Evolutionary conservation across 1,139 yeast genomes (phyloP), one percentile per base, ranked within the genome.

Genomic region (Yamadazyma sp.): DNA sequence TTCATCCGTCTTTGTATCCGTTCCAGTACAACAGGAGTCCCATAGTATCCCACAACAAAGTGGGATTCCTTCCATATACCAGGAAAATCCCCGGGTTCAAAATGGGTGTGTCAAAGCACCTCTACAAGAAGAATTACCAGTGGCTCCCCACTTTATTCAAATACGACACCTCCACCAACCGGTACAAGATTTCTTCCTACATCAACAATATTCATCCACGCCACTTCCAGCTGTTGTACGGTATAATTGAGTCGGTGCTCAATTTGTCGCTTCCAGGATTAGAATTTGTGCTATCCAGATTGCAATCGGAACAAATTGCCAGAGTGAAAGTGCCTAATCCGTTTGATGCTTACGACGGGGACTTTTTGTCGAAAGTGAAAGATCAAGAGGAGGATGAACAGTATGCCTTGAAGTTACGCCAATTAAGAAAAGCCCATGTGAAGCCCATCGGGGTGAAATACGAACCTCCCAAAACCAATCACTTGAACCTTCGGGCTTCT

Each of bases 1-100:
- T 70, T 4, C 74, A 70, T 44, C 76, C 76, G 7, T 68, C 74
- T 13, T 52, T 70, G 35, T 69, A 58, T 40, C 71, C 71, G 0
- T 47, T 69, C 6, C 61, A 57, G 33, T 70, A 67, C 38, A 67
- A 62, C 0, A 52, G 40, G 10, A 64, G 72, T 5, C 64, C 67
- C 1, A 45, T 61, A 11, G 31, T 47, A 1, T 41, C 30, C 7
- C 21, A 32, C 8, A 34, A 38, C 6, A 26, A 39, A 7, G 30
- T 39, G 13, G 32, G 31, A 21, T 41, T 51, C 6, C 44, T 40
- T 1, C 39, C 49, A 25, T 54, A 40, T 34, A 33, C 29, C 12
- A 43, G 47, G 2, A 40, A 44, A 15, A 46, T 54, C 21, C 13
- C 34, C 11, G 38, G 43, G 21, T 53, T 48, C 10, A 58, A 60